These are phyloP conservation scores for Teunomyces funiuensis DNA, from an alignment of 805 yeast genomes.

Conservation along the genomic window DNA sequence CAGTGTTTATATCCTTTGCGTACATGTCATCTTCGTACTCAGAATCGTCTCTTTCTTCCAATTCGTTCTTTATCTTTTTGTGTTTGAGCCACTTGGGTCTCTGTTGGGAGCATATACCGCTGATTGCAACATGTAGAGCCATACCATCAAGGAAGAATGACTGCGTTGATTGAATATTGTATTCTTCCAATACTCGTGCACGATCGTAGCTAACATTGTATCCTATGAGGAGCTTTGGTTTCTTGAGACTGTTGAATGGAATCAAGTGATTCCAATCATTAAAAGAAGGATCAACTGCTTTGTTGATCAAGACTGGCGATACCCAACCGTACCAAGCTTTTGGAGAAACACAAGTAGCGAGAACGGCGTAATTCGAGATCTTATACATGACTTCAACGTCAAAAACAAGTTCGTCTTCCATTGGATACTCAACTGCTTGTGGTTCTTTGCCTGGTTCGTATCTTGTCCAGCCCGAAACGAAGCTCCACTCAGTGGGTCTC, in stretches of 20 bases:
- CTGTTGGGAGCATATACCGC: slow-evolving; percentile 93
- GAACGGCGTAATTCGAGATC: slow-evolving; percentile 65
- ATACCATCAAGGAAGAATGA: slow-evolving; percentile 87
- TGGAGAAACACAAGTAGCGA: slow-evolving; percentile 77
- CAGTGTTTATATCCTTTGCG: slow-evolving; percentile 17
- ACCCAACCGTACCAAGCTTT: slow-evolving; percentile 95
- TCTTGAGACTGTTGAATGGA: slow-evolving; percentile 58
- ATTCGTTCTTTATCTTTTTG: slow-evolving; percentile 36
- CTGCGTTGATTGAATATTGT: slow-evolving; percentile 60
- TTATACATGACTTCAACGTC: slow-evolving; percentile 89
- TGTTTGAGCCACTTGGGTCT: slow-evolving; percentile 73
- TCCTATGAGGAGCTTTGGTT: slow-evolving; percentile 71
- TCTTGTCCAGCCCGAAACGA: slow-evolving; percentile 77
- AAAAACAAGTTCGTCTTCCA: slow-evolving; percentile 71
- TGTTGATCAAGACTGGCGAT: slow-evolving; percentile 74
- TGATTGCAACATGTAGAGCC: slow-evolving; percentile 86
- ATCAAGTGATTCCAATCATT: slow-evolving; percentile 61
- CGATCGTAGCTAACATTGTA: slow-evolving; percentile 91
- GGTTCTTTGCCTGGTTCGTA: slow-evolving; percentile 61
- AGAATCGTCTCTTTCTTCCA: slow-evolving; percentile 16
- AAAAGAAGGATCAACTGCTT: slow-evolving; percentile 34
- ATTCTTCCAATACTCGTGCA: slow-evolving; percentile 83
- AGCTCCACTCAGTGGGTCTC: slow-evolving; percentile 50
- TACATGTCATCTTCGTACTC: slow-evolving; percentile 22
- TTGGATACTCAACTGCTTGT: slow-evolving; percentile 60